phyloP scores from a whole-genome alignment of 805 yeast genomes.

The Yueomyces sinensis region DNA sequence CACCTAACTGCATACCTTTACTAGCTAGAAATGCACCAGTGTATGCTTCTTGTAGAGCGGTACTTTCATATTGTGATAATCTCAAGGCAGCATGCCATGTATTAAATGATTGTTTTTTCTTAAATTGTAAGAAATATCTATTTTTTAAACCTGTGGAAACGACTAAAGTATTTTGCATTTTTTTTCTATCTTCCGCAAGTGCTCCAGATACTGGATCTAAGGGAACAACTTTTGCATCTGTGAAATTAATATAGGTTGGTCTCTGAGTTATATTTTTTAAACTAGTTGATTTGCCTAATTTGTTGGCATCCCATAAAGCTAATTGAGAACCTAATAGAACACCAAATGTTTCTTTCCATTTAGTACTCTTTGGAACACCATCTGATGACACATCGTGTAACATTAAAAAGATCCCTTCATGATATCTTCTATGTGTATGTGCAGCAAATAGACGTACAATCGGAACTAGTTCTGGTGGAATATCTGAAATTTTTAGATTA shows the following conservation, averaged over 20 bases:
- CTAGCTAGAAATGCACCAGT: constrained; percentile 89
- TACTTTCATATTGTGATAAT: constrained; percentile 67
- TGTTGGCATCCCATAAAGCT: constrained; percentile 82
- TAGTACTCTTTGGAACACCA: constrained; percentile 72
- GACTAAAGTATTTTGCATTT: constrained; percentile 66
- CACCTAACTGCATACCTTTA: constrained; percentile 79
- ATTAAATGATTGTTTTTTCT: constrained; percentile 47
- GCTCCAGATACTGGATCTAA: constrained; percentile 50
- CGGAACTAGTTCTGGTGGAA: constrained; percentile 38
- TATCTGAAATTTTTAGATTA: background rate
- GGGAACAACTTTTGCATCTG: constrained; percentile 79
- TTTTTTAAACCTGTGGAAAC: constrained; percentile 88
- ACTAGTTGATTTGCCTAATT: constrained; percentile 30
- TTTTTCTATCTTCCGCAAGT: constrained; percentile 32
- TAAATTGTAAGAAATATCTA: constrained; percentile 69
- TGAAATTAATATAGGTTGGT: constrained; percentile 80
- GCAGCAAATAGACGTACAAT: constrained; percentile 63
- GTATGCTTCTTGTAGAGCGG: constrained; percentile 83
- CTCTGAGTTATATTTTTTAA: constrained; percentile 48
- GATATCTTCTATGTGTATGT: constrained; percentile 61
- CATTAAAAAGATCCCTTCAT: constrained; percentile 65
- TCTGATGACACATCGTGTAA: constrained; percentile 66
- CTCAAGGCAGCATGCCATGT: constrained; percentile 80
- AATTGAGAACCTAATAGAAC: constrained; percentile 81
- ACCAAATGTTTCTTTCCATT: constrained; percentile 90